A percentile compares a stretch with the other conserved stretches of the same genome.
phyloP scores from a whole-genome alignment of 192 early-diverging fungal genomes.

The Rhizoclosmatium globosum region DNA sequence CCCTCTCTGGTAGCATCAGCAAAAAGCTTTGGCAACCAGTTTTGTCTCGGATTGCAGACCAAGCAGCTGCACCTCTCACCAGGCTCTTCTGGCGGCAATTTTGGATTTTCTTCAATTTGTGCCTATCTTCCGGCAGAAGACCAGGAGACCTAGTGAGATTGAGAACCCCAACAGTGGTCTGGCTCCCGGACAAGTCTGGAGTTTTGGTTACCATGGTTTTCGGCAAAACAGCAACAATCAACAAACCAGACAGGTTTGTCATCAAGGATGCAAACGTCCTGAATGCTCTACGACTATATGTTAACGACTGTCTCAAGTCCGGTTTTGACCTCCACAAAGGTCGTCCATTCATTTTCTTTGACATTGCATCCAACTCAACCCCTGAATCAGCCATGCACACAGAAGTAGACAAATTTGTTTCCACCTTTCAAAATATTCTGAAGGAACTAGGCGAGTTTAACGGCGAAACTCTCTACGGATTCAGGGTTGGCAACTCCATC shows the following conservation, averaged over 20 bases:
- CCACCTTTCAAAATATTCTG: not conserved
- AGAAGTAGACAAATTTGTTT: not conserved
- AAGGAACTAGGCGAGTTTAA: not conserved
- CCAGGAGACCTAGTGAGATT: not conserved
- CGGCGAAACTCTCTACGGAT: conserved; percentile 18
- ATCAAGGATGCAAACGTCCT: not conserved
- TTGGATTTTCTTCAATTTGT: not conserved
- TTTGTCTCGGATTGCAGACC: not conserved
- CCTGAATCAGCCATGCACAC: no score
- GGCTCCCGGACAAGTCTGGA: not conserved
- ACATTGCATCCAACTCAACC: not conserved
- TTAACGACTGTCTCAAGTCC: not conserved
- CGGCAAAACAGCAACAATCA: not conserved
- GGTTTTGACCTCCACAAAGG: not conserved
- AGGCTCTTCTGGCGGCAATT: not conserved
- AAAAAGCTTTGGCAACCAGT: not conserved
- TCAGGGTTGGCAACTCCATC: conserved; percentile 4
- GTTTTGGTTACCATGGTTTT: conserved; percentile 3
- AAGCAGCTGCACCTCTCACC: not conserved
- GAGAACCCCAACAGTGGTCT: not conserved
- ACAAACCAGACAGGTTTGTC: not conserved
- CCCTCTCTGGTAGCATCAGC: not conserved
- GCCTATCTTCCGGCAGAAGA: not conserved
- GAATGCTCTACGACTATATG: not conserved
- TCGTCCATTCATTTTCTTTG: conserved; percentile 2